phyloP scores from a whole-genome alignment of 2,329 filamentous ascomycete species.

The Neonectria ditissima region DNA sequence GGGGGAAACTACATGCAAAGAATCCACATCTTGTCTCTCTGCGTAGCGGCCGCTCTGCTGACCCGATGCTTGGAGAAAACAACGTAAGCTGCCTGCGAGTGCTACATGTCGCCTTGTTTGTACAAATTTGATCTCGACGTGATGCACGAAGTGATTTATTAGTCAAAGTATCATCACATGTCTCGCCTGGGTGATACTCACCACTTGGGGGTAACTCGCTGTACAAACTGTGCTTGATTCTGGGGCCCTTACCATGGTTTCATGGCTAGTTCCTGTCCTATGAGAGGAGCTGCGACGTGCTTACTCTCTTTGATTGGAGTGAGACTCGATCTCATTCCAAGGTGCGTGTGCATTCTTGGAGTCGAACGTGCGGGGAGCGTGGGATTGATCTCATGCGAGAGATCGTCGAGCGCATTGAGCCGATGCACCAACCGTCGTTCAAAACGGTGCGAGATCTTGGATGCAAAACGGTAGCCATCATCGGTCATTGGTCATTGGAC shows the following conservation, averaged over 20 bases:
- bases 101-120: background rate
- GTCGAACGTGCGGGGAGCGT: background rate
- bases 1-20: background rate
- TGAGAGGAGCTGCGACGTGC: background rate
- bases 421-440: conserved; percentile 4
- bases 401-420: conserved; percentile 2
- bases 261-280: background rate
- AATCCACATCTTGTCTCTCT: background rate
- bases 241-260: conserved; percentile 8
- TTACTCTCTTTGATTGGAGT: too few species aligned
- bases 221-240: conserved; percentile 6
- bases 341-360: background rate
- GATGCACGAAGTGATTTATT: conserved; percentile 6
- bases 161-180: conserved; percentile 9
- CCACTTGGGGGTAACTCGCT: conserved; percentile 14
- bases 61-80: background rate
- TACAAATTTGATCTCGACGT: background rate
- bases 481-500: background rate
- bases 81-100: background rate
- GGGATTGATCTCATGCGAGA: background rate
- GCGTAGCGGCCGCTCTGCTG: background rate
- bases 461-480: background rate
- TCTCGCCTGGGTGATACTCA: conserved; percentile 17
- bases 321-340: background rate
- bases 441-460: background rate